Conservation (phyloP, 257 asterid species). For the Capsicum chinense region DNA sequence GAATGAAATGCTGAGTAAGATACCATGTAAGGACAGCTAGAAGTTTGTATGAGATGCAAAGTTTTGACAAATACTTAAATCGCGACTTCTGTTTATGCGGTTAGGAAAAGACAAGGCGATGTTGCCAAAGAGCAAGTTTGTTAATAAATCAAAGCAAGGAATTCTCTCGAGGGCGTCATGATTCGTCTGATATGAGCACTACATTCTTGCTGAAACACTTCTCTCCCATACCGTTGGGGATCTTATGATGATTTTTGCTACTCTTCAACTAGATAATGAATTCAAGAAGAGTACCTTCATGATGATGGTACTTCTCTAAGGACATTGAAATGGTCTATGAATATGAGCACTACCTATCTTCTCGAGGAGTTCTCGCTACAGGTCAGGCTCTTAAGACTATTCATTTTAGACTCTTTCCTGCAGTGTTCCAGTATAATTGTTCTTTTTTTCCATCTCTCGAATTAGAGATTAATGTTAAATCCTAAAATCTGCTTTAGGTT, state of each 20-base stretch:
- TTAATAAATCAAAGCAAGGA: not conserved
- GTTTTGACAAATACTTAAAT: not conserved
- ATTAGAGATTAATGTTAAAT: not conserved
- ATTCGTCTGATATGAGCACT: not conserved
- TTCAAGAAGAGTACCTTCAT: not conserved
- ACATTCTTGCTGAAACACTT: not conserved
- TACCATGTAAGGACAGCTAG: conserved; percentile 34
- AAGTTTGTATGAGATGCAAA: not conserved
- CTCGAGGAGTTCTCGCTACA: not conserved
- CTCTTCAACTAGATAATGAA: not conserved
- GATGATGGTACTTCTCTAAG: not conserved
- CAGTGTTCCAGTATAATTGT: not conserved
- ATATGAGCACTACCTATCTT: not conserved
- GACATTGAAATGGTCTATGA: not conserved
- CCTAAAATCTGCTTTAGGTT: not conserved
- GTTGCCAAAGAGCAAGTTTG: not conserved
- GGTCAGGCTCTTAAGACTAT: not conserved
- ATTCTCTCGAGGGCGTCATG: not conserved
- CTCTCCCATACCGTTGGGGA: no score
- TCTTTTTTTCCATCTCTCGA: not conserved
- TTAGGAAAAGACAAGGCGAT: not conserved
- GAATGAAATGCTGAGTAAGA: conserved; percentile 52
- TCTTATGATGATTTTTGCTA: not conserved
- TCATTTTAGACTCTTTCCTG: not conserved
- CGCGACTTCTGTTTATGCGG: not conserved